phyloP scores from a whole-genome alignment of 768 basidiomycete genomes.

The Tylopilus plumbeoviolaceoides region DNA sequence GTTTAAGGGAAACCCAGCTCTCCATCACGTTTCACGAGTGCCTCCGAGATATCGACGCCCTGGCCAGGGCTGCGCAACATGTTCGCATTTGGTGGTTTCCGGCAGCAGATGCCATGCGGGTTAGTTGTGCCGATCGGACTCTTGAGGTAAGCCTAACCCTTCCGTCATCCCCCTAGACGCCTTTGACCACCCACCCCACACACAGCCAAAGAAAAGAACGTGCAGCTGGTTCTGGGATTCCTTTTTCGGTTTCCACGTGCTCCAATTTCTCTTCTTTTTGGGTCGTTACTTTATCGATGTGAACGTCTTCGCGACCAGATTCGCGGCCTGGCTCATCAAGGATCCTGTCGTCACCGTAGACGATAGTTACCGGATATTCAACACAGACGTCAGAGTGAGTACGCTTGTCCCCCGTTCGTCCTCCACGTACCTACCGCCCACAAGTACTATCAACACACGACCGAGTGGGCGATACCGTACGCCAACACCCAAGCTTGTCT shows the following conservation, averaged over 20 bases:
- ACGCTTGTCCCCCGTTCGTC: neutral
- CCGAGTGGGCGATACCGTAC: conserved; percentile 91
- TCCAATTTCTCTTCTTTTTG: conserved; percentile 81
- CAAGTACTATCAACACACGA: conserved; percentile 85
- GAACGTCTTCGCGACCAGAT: conserved; percentile 59
- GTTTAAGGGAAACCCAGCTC: conserved; percentile 68
- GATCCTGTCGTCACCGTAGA: conserved; percentile 59
- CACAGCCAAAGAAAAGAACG: conserved; percentile 49
- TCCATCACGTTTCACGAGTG: conserved; percentile 61
- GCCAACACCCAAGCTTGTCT: conserved; percentile 63
- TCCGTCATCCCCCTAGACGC: conserved; percentile 10
- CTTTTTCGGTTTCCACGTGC: conserved; percentile 72
- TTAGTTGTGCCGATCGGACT: conserved; percentile 73
- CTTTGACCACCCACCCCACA: neutral
- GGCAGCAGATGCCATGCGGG: conserved; percentile 63
- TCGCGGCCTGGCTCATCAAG: conserved; percentile 66
- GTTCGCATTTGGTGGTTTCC: conserved; percentile 98
- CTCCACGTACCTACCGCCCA: neutral
- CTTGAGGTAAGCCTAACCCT: conserved; percentile 52
- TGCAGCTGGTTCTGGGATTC: conserved; percentile 65
- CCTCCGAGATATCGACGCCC: conserved; percentile 48
- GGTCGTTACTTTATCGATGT: conserved; percentile 60
- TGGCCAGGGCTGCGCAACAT: conserved; percentile 72
- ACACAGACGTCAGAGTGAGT: conserved; percentile 87
- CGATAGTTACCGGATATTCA: conserved; percentile 81